Evolutionary conservation across 2,329 filamentous ascomycete species (phyloP).

Genomic region (Xylaria sp.): DNA sequence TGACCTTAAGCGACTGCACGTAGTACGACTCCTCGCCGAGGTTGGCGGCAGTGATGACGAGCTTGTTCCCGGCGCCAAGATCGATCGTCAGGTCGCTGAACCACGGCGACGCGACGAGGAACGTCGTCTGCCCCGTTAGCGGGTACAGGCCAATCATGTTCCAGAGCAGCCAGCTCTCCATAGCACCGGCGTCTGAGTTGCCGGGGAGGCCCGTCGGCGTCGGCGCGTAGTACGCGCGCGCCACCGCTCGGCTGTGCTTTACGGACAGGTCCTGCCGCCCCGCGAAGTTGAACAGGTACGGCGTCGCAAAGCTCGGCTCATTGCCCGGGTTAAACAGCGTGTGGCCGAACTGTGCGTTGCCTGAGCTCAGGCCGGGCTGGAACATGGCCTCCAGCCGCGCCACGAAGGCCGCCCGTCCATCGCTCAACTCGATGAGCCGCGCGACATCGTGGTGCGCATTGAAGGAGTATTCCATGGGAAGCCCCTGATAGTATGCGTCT

Average conservation of each 20-base stretch:
- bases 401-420: conserved; percentile 61
- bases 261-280: conserved; percentile 67
- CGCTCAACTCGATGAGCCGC: conserved; percentile 57
- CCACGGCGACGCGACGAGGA: conserved; percentile 69
- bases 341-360: conserved; percentile 51
- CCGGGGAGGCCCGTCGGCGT: conserved; percentile 66
- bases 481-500: conserved; percentile 65
- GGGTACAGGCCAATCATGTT: conserved; percentile 72
- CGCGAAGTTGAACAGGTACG: conserved; percentile 73
- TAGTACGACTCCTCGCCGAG: conserved; percentile 58
- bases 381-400: conserved; percentile 67
- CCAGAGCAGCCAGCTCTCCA: conserved; percentile 74
- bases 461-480: conserved; percentile 70
- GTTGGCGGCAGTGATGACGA: conserved; percentile 61
- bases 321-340: conserved; percentile 65
- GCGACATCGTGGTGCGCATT: conserved; percentile 71
- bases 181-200: conserved; percentile 73
- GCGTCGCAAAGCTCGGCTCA: conserved; percentile 68
- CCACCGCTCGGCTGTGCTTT: conserved; percentile 61
- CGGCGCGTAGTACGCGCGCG: conserved; percentile 63
- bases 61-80: conserved; percentile 58
- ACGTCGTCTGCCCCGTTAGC: conserved; percentile 70
- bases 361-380: conserved; percentile 52
- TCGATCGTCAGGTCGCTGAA: conserved; percentile 64
- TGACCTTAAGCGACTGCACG: conserved; percentile 70